Evolutionary conservation across 768 basidiomycete species (phyloP), one percentile per base, ranked within the genome.

Genomic region (Mycena galericulata): DNA sequence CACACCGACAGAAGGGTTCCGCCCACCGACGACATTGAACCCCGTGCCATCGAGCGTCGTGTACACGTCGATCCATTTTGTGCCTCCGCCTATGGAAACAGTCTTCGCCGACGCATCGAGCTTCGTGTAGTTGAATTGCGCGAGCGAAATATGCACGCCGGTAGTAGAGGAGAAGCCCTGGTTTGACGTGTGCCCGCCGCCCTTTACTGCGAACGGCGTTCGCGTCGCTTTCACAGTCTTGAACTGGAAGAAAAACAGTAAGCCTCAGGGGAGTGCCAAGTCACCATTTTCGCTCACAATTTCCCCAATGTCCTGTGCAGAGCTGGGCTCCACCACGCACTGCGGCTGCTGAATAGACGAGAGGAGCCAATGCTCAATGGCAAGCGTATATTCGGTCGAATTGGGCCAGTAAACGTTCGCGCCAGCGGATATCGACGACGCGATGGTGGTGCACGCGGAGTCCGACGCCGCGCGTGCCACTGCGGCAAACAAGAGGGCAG

Each of bases 131-230:
- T 62, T 58, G 55, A 68, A 68, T 14, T 53, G 66, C 34, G 60
- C 61, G 10, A 68, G 49, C 15, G 67, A 68, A 41, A 68, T 68
- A 41, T 68, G 67, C 8, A 68, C 67, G 26, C 67, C 67, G 73
- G 43, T 82, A 71, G 26, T 74, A 67, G 68, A 69, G 34, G 68
- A 69, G 50, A 69, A 69, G 1, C 68, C 68, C 22, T 14, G 10
- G 41, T 69, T 69, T 5, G 68, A 59, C n/a, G 68, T 54, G 47
- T 69, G 68, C 1, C 68, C 68, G 20, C 68, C 68, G 24, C 68
- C 57, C 26, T 69, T 69, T 49, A 69, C 57, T 53, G 62, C 68
- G 36, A 69, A 69, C 36, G 68, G 57, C 10, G 57, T 69, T n/a
- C 36, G 56, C 2, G 68, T 69, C 26, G 68, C 45, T 30, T 18